Evolutionary conservation across 305 asterid genomes (phyloP), one percentile per base, ranked within the genome.

Genomic region (Fraxinus greggii): DNA sequence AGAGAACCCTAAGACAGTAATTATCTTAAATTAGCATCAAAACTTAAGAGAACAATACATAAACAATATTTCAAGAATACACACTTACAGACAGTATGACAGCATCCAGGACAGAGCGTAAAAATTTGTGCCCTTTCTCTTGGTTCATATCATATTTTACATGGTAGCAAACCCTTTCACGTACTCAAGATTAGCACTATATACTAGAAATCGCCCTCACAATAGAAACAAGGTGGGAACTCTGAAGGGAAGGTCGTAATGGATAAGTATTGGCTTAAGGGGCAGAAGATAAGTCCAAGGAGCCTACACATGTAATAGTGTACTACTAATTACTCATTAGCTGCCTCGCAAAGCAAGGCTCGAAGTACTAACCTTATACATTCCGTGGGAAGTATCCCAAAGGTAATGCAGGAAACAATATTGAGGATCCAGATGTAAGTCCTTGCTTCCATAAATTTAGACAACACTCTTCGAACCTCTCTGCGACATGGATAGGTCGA

Each of bases 401-500:
- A 29, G 38, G 38, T 28, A 69, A 29, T 15, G 75, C 23, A 29
- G 28, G 75, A 31, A 69, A 13, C 75, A 28, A 31, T 5, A 10
- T 31, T 10, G 28, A 69, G 23, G 36, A 69, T 69, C 38, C 15
- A 28, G 75, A 15, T 13, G 36, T 63, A 63, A 28, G 36, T 67
- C 74, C 74, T 26, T 67, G 74, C 74, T 69, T 7, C 40, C 24
- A 1, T 69, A 29, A 31, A 69, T 15, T 69, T 69, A 90, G 84
- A 81, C 75, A 31, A 72, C 67, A 26, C 76, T 85, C 83, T 84
- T 88, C 28, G 83, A 77, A 81, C 83, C 84, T 81, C 81, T 79
- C 19, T 26, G 76, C 63, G 84, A 84, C 81, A 89, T 81, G 48
- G 96, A 95, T 23, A 92, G 87, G 72, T 93, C 92, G 15, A 93